A percentile compares a stretch with the other conserved stretches of the same genome.
Evolutionary conservation across 805 yeast genomes (phyloP).

Genomic region (Metschnikowia matae): DNA sequence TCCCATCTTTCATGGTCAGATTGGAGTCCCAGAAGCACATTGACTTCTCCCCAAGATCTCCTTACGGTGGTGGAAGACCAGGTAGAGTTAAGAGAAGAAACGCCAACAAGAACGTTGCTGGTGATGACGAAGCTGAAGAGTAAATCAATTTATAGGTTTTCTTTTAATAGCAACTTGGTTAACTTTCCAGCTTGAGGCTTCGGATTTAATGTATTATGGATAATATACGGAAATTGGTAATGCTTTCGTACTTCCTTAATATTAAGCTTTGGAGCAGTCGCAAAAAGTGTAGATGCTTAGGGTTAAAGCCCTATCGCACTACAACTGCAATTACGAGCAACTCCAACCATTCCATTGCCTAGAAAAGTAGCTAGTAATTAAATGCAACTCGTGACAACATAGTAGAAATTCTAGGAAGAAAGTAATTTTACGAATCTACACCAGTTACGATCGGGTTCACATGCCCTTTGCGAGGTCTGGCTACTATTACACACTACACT

Average conservation of each 20-base stretch:
- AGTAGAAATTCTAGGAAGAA: too few relatives aligned
- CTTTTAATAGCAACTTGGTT: slow-evolving; percentile 18
- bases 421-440: too few relatives aligned
- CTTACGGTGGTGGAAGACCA: slow-evolving; percentile 99
- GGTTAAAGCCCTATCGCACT: slow-evolving; percentile 7
- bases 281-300: neutral
- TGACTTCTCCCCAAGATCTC: slow-evolving; percentile 98
- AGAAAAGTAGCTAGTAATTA: neutral
- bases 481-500: too few relatives aligned
- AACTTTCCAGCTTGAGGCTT: slow-evolving; percentile 11
- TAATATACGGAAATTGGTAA: neutral
- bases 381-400: neutral
- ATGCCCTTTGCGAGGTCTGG: too few relatives aligned
- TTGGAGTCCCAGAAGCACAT: slow-evolving; percentile 99
- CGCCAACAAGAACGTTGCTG: slow-evolving; percentile 55
- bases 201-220: slow-evolving; percentile 1
- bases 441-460: too few relatives aligned
- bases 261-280: neutral
- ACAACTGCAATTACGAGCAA: neutral
- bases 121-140: slow-evolving; percentile 58
- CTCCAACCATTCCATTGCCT: neutral
- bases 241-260: neutral
- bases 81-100: slow-evolving; percentile 99
- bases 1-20: slow-evolving; percentile 99
- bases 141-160: slow-evolving; percentile 36